Evolutionary conservation across 371 early-diverging fungal species (phyloP), one percentile per base, ranked within the genome.

Genomic region (Syncephalastrum racemosum): DNA sequence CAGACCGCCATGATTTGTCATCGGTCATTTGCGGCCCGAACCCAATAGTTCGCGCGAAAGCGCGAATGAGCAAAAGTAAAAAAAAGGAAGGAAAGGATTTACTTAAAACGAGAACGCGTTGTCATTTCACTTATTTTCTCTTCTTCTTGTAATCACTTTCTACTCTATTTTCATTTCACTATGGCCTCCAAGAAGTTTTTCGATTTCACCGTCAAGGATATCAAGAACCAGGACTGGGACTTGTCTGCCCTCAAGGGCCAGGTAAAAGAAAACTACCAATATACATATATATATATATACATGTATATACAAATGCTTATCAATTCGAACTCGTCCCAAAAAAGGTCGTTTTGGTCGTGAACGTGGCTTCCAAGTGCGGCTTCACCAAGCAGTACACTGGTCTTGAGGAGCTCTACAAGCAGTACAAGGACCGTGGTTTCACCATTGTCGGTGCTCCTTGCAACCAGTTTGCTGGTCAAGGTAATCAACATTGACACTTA

Each of bases 341-440:
- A 53, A 31, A 94, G 80, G 94, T 90, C 15, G 86, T 94, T 25
- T 76, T 94, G 41, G 73, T 98, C 42, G 94, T 95, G 57, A 99
- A 99, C 73, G 92, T 94, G 25, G 99, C 99, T 22, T 91, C 92
- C 54, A 86, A 95, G 58, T 99, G 99, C 72, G 96, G 96, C 10
- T 92, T 91, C 64, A 94, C 98, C 15, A 71, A 82, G 8, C 94
- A 95, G 67, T 97, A 96, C 75, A 58, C 66, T 25, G 91, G 87
- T 18, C 79, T 99, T 18, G 89, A 91, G 74, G 60, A 79, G 22
- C 78, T 99, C 39, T 79, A 93, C 81, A 66, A 94, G 48, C 82
- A 90, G 62, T 90, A 91, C 79, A 77, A 87, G 46, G 91, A 90
- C 52, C 65, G 82, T 50, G 95, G 91, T 13, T 77, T 91, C 41